These are phyloP conservation scores for Ilyonectria sp. DNA, from an alignment of 2,329 filamentous ascomycete genomes.

Conservation along the genomic window DNA sequence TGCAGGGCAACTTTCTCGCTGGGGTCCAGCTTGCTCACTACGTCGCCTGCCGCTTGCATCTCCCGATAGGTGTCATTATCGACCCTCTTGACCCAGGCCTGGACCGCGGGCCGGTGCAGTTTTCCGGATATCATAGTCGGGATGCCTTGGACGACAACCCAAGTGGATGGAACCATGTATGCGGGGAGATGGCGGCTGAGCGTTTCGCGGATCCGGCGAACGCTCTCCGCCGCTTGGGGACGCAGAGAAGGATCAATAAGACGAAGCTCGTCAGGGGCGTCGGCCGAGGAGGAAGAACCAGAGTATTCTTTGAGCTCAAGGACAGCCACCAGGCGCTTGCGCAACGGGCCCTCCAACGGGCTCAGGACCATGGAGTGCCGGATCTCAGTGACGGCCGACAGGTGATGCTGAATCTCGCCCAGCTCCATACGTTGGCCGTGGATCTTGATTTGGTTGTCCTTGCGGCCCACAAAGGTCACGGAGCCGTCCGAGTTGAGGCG, in stretches of 20 bases:
- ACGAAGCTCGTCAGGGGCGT: neutral
- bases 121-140: constrained; percentile 32
- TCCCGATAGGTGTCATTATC: neutral
- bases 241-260: neutral
- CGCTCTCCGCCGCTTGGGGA: neutral
- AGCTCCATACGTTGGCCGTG: neutral
- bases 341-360: constrained; percentile 13
- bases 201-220: neutral
- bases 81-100: neutral
- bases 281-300: neutral
- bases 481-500: neutral
- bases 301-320: constrained; percentile 12
- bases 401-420: constrained; percentile 13
- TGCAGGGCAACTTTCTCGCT: constrained; percentile 4
- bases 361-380: constrained; percentile 21
- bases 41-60: constrained; percentile 4
- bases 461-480: neutral
- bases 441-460: neutral
- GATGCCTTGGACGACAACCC: constrained; percentile 25
- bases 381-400: constrained; percentile 18
- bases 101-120: constrained; percentile 16
- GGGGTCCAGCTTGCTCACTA: constrained; percentile 1
- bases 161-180: constrained; percentile 29
- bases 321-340: constrained; percentile 21
- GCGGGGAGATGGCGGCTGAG: constrained; percentile 21